Evolutionary conservation across 2,329 filamentous ascomycete species (phyloP), one percentile per base, ranked within the genome.

Genomic region (Hymenoscyphus occultus): DNA sequence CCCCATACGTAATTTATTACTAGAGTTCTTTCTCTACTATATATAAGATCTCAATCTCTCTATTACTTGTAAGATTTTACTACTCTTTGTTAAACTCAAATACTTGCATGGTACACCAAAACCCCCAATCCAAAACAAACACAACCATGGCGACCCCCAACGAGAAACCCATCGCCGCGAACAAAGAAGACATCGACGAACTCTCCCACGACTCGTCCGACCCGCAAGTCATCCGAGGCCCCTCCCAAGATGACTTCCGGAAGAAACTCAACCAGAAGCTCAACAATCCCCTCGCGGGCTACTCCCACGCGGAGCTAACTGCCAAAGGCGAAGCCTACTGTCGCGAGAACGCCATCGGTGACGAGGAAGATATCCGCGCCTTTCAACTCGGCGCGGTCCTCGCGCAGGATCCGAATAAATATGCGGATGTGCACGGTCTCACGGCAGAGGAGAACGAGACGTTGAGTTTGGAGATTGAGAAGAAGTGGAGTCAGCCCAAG

Each of bases 401-500:
- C 64, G 84, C 86, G 0, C 84, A 82, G 65, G 68, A 75, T 62
- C 69, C 71, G 5, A 56, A 64, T 61, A 78, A 78, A 62, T 84
- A 82, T 71, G 80, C 81, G 19, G 77, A 77, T 74, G 87, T 56
- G 75, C 80, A 35, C 13, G 83, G 82, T 6, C 78, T 91, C 59
- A 86, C 81, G 0, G 78, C 81, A 0, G 80, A 84, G 12, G 90
- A 93, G 73, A 81, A 80, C 51, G 77, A 80, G 1, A 79, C 84
- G 5, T 76, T 92, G 48, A 79, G 82, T 12, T 80, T 82, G 19
- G 90, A 93, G 73, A 81, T 84, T 51, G 83, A 82, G 0, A 82
- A 90, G 72, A 87, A 86, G 67, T 92, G 90, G 90, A 84, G 82
- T 5, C 89, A 92, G 71, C 88, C 89, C 0, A 79, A 75, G 68